Evolutionary conservation across 768 basidiomycete genomes (phyloP), one percentile per base, ranked within the genome.

Genomic region (Crassisporium funariophilum): DNA sequence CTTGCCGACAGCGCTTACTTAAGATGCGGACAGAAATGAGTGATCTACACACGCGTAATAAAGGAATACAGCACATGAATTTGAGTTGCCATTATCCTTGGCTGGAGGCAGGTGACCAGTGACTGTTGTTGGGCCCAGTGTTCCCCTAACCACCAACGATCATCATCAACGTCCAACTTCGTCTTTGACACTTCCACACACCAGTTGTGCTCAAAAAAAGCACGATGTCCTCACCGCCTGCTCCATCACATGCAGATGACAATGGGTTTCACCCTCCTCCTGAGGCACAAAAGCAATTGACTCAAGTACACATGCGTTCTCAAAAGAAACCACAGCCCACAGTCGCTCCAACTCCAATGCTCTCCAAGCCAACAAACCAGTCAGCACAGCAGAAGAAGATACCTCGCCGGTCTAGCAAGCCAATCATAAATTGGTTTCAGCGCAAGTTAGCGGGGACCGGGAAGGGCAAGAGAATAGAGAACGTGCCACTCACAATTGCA

Each of bases 391-490:
- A 72, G 46, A 87, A 88, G 72, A 88, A 86, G 62, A 61, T 79
- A 5, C 68, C 83, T 44, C 78, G 81, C 38, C 81, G 85, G 29
- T 81, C 86, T 13, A 86, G 89, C 64, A 88, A 90, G 62, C 91
- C 91, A 7, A 86, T 93, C 56, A 84, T 93, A 58, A 87, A 89
- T 56, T 93, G 91, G 91, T 83, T 93, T 50, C 90, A 92, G 59
- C 82, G 88, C 53, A 93, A 93, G 65, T 74, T 93, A 11, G 84
- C 83, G 25, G 88, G 88, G 19, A 77, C 84, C 16, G 81, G 74
- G 27, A 81, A 78, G 50, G 58, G 71, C 16, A 83, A 84, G 64
- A 75, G 83, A 45, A 57, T 65, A 23, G 73, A 72, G 46, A 69
- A 65, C 53, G 60, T 66, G 40, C 63, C 65, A 33, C 57, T 69